Conservation (phyloP, 2,329 filamentous ascomycete species). For the Lomentospora prolificans region DNA sequence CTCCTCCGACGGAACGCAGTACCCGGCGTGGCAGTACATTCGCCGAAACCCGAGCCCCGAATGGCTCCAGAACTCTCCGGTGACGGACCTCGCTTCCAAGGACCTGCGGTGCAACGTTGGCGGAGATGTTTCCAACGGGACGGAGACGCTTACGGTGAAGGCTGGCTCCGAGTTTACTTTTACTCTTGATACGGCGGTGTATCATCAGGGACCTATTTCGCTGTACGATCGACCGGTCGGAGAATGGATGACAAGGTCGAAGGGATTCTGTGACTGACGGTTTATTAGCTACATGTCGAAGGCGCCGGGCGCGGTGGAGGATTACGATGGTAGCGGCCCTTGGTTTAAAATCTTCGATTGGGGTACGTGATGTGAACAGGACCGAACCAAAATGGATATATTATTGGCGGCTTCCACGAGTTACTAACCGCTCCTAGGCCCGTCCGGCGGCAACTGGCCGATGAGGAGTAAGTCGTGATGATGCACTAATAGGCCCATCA, state of each 20-base stretch:
- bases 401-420: no score
- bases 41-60: slow-evolving; percentile 23
- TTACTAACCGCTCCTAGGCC: neutral
- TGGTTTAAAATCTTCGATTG: slow-evolving; percentile 32
- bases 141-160: slow-evolving; percentile 21
- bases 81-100: slow-evolving; percentile 25
- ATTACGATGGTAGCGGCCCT: slow-evolving; percentile 26
- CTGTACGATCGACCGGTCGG: slow-evolving; percentile 17
- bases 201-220: slow-evolving; percentile 28
- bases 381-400: no score
- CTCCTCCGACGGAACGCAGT: slow-evolving; percentile 16
- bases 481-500: neutral
- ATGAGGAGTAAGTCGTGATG: slow-evolving; percentile 2
- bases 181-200: slow-evolving; percentile 25
- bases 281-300: slow-evolving; percentile 20
- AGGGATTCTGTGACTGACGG: neutral
- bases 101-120: slow-evolving; percentile 30
- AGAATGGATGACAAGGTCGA: neutral
- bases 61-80: slow-evolving; percentile 22
- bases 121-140: slow-evolving; percentile 19
- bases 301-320: slow-evolving; percentile 22
- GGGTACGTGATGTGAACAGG: slow-evolving; percentile 6
- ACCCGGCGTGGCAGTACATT: slow-evolving; percentile 20
- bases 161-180: slow-evolving; percentile 27
- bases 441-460: slow-evolving; percentile 5